Percentiles rank a stretch among this genome's conserved stretches.
phyloP scores from a whole-genome alignment of 257 asterid genomes.

The Gentiana straminea region DNA sequence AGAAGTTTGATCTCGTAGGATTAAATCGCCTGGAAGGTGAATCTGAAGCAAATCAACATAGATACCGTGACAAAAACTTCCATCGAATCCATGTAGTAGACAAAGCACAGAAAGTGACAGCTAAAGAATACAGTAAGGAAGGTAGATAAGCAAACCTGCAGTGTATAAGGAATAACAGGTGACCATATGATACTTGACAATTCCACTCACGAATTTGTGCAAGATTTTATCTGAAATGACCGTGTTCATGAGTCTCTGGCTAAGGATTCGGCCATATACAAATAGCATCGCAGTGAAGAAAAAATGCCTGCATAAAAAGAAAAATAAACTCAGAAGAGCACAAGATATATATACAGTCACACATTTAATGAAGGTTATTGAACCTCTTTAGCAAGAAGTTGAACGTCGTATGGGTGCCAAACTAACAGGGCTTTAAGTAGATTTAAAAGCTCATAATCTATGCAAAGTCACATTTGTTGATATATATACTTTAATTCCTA shows the following conservation, averaged over 20 bases:
- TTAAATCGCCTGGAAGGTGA: no score
- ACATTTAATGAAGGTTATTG: not conserved
- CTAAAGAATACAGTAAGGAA: constrained; percentile 1
- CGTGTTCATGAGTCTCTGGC: constrained; percentile 77
- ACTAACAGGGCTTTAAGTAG: no score
- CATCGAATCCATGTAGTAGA: not conserved
- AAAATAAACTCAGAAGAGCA: constrained; percentile 3
- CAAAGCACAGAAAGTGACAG: constrained; percentile 6
- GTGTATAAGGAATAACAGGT: constrained; percentile 79
- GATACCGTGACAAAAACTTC: not conserved
- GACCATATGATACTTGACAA: constrained; percentile 87
- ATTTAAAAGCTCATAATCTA: no score
- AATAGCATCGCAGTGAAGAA: constrained; percentile 80
- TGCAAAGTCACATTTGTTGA: no score
- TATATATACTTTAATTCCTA: no score
- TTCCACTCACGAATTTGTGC: constrained; percentile 56
- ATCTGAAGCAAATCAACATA: not conserved
- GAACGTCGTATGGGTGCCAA: not conserved
- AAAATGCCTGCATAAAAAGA: constrained; percentile 56
- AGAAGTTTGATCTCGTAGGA: no score
- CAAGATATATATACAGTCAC: not conserved
- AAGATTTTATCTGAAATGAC: constrained; percentile 62
- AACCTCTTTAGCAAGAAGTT: not conserved
- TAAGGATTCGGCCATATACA: constrained; percentile 80
- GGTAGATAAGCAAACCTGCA: constrained; percentile 43